Evolutionary conservation across 2,329 filamentous ascomycete species (phyloP).

Genomic region (Aspergillus unguis): DNA sequence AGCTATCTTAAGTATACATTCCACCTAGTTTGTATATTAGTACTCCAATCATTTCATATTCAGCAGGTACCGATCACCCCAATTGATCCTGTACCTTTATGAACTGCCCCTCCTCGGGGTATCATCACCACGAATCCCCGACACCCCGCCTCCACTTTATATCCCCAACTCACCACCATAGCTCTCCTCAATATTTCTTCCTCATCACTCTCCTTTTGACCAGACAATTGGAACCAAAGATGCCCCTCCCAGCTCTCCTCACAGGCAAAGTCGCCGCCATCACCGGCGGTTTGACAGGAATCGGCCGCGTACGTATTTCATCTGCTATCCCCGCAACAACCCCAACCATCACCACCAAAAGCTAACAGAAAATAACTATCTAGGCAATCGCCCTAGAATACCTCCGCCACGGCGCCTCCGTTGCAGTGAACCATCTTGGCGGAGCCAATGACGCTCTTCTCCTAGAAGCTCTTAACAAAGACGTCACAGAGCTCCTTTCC

Average conservation of each 20-base stretch:
- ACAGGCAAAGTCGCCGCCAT: conserved; percentile 76
- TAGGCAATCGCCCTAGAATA: conserved; percentile 75
- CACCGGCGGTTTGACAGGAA: conserved; percentile 81
- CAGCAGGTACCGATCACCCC: no score
- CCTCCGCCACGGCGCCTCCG: conserved; percentile 70
- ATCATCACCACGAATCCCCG: no score
- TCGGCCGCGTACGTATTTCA: conserved; percentile 57
- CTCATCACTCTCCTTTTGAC: not conserved
- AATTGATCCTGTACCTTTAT: no score
- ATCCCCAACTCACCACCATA: not conserved
- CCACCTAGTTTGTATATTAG: no score
- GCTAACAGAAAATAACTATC: not conserved
- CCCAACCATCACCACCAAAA: not conserved
- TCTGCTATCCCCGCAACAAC: not conserved
- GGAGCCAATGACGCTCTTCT: conserved; percentile 29
- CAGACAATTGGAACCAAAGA: not conserved
- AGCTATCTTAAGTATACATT: no score
- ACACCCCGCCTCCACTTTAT: not conserved
- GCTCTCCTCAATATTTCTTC: not conserved
- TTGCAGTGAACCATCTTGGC: conserved; percentile 77
- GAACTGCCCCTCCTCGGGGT: no score
- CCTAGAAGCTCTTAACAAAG: conserved; percentile 29
- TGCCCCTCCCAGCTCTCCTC: conserved; percentile 51
- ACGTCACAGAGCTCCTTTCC: conserved; percentile 18
- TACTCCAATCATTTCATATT: no score